phyloP scores from a whole-genome alignment of 1,284 basidiomycete species.

The Boletus semigastroideus region DNA sequence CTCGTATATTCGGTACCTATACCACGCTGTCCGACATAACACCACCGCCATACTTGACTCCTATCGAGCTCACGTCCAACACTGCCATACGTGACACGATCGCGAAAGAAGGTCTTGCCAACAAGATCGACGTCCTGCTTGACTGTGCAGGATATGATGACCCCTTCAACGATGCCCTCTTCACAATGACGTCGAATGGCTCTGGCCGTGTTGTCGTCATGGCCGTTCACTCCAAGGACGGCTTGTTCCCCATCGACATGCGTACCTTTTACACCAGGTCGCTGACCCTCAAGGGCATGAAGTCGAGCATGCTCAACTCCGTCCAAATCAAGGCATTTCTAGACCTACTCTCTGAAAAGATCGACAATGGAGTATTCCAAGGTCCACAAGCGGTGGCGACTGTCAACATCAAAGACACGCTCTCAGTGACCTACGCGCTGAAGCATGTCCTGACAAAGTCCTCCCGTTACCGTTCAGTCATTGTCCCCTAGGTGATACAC shows the following conservation, averaged over 20 bases:
- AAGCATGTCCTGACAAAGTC: slow-evolving; percentile 27
- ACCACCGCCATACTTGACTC: slow-evolving; percentile 29
- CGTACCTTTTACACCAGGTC: slow-evolving; percentile 35
- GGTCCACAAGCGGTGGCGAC: slow-evolving; percentile 28
- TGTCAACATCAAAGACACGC: slow-evolving; percentile 22
- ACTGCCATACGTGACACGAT: slow-evolving; percentile 33
- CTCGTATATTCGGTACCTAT: slow-evolving; percentile 36
- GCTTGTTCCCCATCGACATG: slow-evolving; percentile 30
- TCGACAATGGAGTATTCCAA: slow-evolving; percentile 28
- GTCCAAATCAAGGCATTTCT: slow-evolving; percentile 31
- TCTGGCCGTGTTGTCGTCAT: slow-evolving; percentile 35
- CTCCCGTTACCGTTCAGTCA: slow-evolving; percentile 31
- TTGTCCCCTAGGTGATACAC: slow-evolving; percentile 20
- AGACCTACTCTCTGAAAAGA: slow-evolving; percentile 30
- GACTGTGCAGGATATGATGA: slow-evolving; percentile 36
- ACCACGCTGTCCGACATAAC: slow-evolving; percentile 27
- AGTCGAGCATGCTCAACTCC: slow-evolving; percentile 26
- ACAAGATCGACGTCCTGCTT: slow-evolving; percentile 35
- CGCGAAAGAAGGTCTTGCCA: slow-evolving; percentile 24
- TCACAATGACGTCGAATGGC: slow-evolving; percentile 34
- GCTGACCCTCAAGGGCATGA: slow-evolving; percentile 34
- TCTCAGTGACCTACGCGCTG: slow-evolving; percentile 21
- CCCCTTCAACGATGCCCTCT: slow-evolving; percentile 35
- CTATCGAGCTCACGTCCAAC: slow-evolving; percentile 32
- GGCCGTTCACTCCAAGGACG: slow-evolving; percentile 36